These are phyloP conservation scores for Metschnikowia shivogae DNA, from an alignment of 805 yeast species.

Conservation along the genomic window DNA sequence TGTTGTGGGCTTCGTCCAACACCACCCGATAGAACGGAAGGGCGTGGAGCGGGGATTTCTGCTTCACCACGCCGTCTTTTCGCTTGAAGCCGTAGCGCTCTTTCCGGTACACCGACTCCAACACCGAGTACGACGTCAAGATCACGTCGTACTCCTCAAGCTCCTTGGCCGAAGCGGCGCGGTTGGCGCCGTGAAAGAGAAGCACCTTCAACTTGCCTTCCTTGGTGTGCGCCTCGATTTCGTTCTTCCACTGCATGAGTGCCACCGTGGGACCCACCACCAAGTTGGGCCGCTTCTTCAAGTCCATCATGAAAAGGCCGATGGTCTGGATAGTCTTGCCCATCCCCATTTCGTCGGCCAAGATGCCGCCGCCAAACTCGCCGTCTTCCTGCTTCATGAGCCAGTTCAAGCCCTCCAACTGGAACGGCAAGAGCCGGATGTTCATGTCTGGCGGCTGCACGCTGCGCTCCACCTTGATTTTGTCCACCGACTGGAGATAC, in stretches of 20 bases:
- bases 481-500: slow-evolving; percentile 46
- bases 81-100: slow-evolving; percentile 80
- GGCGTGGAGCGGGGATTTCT: slow-evolving; percentile 68
- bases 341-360: slow-evolving; percentile 99
- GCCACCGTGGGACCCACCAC: slow-evolving; percentile 99
- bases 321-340: slow-evolving; percentile 98
- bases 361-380: slow-evolving; percentile 79
- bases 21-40: slow-evolving; percentile 79
- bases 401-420: slow-evolving; percentile 92
- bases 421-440: slow-evolving; percentile 78
- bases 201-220: slow-evolving; percentile 62
- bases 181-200: slow-evolving; percentile 81
- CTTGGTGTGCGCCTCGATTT: slow-evolving; percentile 76
- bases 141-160: slow-evolving; percentile 69
- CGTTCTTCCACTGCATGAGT: slow-evolving; percentile 94
- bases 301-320: slow-evolving; percentile 73
- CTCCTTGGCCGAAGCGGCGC: slow-evolving; percentile 55
- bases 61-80: slow-evolving; percentile 66
- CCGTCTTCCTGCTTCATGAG: slow-evolving; percentile 74
- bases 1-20: slow-evolving; percentile 95
- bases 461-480: slow-evolving; percentile 51
- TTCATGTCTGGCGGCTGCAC: slow-evolving; percentile 77
- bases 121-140: slow-evolving; percentile 86
- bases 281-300: slow-evolving; percentile 64
- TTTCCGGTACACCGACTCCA: slow-evolving; percentile 82